Evolutionary conservation across 306 rosid species (phyloP), one percentile per base, ranked within the genome.

Genomic region (Corylus heterophylla): DNA sequence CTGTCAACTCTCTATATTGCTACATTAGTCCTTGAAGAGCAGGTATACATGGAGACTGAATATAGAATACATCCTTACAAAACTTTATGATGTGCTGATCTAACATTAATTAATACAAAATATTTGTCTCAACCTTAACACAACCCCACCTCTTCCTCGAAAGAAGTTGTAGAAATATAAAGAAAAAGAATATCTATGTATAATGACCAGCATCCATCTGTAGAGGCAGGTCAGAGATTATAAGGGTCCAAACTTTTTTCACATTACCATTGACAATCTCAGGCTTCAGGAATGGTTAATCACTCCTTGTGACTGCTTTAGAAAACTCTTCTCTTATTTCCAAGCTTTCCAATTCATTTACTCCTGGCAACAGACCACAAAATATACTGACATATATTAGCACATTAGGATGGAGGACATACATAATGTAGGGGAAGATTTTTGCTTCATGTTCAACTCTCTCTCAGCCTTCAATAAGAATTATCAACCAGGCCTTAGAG

Each of bases 321-420:
- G 42, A 55, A 68, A 78, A 11, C 39, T 22, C 35, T 61, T 16
- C 58, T 64, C 82, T 54, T 5, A 14, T 42, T 54, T 20, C 12
- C 51, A 20, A 17, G 39, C 35, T 45, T 3, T 35, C 61, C 42
- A 76, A 59, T 7, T 71, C 27, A 78, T 61, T 82, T 70, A 83
- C 54, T 83, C 80, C 83, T 83, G 82, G n/a, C 48, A 39, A 49
- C 1, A 25, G 12, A 64, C 20, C 20, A 64, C 18, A 50, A 74
- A 47, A 51, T 63, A 71, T 10, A 48, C 37, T 42, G 27, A 20
- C 16, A 48, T 18, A 37, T 6, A 14, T 80, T 44, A 73, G 49
- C 78, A 67, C 20, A 72, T 13, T 25, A 20, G 20, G 66, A 44
- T 63, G 20, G n/a, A 31, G 69, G 42, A 6, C 18, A 35, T 2